These are phyloP conservation scores for Licmophora abbreviata DNA, from an alignment of 108 stramenopile species.

Conservation along the genomic window DNA sequence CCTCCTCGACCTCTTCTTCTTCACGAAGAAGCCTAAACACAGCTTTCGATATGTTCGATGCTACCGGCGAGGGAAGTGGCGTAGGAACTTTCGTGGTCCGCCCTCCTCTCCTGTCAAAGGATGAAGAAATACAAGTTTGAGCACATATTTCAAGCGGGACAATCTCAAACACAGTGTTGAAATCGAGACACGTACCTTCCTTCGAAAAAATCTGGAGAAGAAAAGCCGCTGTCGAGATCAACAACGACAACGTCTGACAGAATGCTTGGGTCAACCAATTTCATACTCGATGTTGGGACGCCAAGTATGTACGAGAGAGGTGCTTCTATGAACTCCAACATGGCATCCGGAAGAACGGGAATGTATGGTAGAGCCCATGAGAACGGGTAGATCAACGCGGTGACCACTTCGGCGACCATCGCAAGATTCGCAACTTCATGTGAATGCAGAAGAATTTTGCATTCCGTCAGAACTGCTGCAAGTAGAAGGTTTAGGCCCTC, in stretches of 20 bases:
- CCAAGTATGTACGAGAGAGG: slow-evolving; percentile 78
- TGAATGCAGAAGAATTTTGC: slow-evolving; percentile 78
- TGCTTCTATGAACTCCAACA: slow-evolving; percentile 82
- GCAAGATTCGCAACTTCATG: slow-evolving; percentile 70
- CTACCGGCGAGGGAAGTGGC: slow-evolving; percentile 68
- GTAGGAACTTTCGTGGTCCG: slow-evolving; percentile 43
- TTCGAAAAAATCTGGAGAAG: slow-evolving; percentile 36
- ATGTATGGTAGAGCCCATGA: slow-evolving; percentile 80
- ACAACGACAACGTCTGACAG: slow-evolving; percentile 80
- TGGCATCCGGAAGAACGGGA: slow-evolving; percentile 69
- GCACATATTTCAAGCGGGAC: slow-evolving; percentile 4
- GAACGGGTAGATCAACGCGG: slow-evolving; percentile 81
- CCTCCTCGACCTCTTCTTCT: slow-evolving; percentile 66
- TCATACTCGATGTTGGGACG: slow-evolving; percentile 51
- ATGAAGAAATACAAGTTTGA: neutral
- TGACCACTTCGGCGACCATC: slow-evolving; percentile 81
- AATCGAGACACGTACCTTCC: slow-evolving; percentile 36
- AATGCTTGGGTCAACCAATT: slow-evolving; percentile 43
- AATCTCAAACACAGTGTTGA: no score
- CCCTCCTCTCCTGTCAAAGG: slow-evolving; percentile 14
- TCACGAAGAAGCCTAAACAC: slow-evolving; percentile 59
- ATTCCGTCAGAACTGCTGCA: slow-evolving; percentile 78
- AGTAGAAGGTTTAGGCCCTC: slow-evolving; percentile 71
- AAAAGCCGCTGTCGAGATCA: slow-evolving; percentile 68
- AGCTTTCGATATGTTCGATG: slow-evolving; percentile 66